Evolutionary conservation across 768 basidiomycete genomes (phyloP), one percentile per base, ranked within the genome.

Genomic region (Tulasnella sp.): DNA sequence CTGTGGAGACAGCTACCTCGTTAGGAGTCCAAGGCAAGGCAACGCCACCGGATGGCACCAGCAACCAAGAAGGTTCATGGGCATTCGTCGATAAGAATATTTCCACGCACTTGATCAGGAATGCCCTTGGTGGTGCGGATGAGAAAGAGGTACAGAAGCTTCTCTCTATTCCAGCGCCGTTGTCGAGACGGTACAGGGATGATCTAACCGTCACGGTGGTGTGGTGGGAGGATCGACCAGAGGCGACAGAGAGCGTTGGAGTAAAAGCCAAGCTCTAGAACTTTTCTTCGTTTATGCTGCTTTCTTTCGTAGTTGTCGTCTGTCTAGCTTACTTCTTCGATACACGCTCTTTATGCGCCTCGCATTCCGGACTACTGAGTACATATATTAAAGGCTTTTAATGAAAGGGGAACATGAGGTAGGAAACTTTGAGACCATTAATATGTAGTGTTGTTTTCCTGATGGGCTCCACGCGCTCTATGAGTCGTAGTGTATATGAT

Each of bases 141-240:
- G 85, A 58, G 73, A 40, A n/a, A 8, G 74, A 80, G 76, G 68
- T 96, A 77, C 86, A 89, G 71, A 86, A 84, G 81, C 78, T 89
- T 75, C 83, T 95, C 80, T 94, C 93, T 82, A 94, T 96, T 67
- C 93, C 94, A n/a, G 85, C 92, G 6, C 93, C 93, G 19, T 83
- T 88, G 78, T 90, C 93, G 36, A 86, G 94, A 79, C 85, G 91
- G 74, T 92, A 89, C 81, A 86, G 94, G 64, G 94, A 96, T 80
- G 94, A 96, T 82, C 87, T 91, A 39, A 94, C 92, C 0, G 93
- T 93, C 29, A 93, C 91, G 17, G 93, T 93, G 40, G 87, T 93
- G 34, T 93, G 90, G 88, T 95, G 91, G 93, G 91, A 92, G 80
- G 90, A 88, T 29, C 58, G 58, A 64, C 58, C 58, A 17, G 58